Base-by-base conservation (phyloP, 2,329 filamentous ascomycete genomes). In the Decorospora gaudefroyi region DNA sequence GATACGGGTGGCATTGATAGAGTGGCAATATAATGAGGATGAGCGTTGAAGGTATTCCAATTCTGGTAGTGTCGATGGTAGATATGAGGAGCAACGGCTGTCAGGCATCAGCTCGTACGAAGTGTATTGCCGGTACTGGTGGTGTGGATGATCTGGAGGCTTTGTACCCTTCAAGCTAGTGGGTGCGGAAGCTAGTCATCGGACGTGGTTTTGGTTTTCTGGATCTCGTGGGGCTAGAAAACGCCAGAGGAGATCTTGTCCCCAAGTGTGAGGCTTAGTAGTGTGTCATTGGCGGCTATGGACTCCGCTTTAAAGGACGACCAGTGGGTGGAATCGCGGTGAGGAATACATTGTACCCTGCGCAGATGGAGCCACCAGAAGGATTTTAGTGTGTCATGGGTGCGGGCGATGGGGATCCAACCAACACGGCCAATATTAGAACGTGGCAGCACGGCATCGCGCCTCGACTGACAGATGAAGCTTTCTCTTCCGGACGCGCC, bases 401-500 rank as follows among this genome's bases (percentile, higher is more conserved):
- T 8, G n/a, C n/a, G n/a, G n/a, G n/a, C n/a, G n/a, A n/a, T n/a
- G n/a, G n/a, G 21, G 21, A 23, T 10, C 21, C 21, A 23, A 23
- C n/a, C n/a, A n/a, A n/a, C n/a, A n/a, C n/a, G n/a, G n/a, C n/a
- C n/a, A n/a, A n/a, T n/a, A n/a, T n/a, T n/a, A n/a, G n/a, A n/a
- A n/a, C n/a, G n/a, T n/a, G n/a, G n/a, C n/a, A n/a, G n/a, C n/a
- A n/a, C n/a, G n/a, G 44, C 49, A 54, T 45, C 42, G 46, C 47
- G 7, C n/a, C n/a, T n/a, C n/a, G n/a, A n/a, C n/a, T 36, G 42
- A 28, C 47, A 30, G 43, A 50, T 44, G 48, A 50, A 42, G 51
- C 48, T 41, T 52, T 42, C 48, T 41, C 50, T n/a, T n/a, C n/a
- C n/a, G n/a, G n/a, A n/a, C 52, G 48, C 46, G 29, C 40, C 45